Base-by-base conservation (phyloP, 176 grass and related monocot species). In the Miscanthus lutarioriparius region DNA sequence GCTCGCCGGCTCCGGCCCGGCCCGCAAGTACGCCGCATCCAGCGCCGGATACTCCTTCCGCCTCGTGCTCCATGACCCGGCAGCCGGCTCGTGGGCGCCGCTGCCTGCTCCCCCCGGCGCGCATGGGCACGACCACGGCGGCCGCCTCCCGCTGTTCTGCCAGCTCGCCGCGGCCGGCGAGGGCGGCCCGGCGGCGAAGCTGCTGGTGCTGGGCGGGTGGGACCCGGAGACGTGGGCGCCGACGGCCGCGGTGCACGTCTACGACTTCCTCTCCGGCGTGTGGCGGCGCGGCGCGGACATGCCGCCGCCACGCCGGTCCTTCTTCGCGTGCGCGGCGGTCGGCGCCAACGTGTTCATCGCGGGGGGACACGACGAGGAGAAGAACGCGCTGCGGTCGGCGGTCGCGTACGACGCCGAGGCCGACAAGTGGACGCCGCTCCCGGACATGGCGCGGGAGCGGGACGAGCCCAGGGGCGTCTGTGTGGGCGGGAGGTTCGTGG, bases 341-440 rank as follows among this genome's bases (percentile, higher is more conserved):
- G 86, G 30, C 20, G 47, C n/a, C 43, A 22, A 20, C 1, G 86
- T 94, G 54, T 92, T 88, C 69, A 78, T 97, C 2, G 90, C 92
- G 0, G 95, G 95, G 3, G 92, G 95, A 0, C 95, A 97, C 80
- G 95, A 97, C 67, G 87, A 84, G 64, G 79, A 91, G 64, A 94
- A 97, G 80, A 94, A 97, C 86, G 95, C 92, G 69, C 88, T 97
- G 81, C 84, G 87, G 71, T 92, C 80, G 1, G 90, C 81, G 19
- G 79, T 47, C 22, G 86, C 82, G 4, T 97, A 94, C 85, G 88
- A 94, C 78, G 86, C 72, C 45, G 84, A 58, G 16, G 77, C 65
- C 74, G 84, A 97, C 78, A 68, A 36, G 80, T 97, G 95, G 95
- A 37, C 22, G 4, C 2, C 70, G 30, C 78, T 97, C 20, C 95